A percentile compares a stretch with the other conserved stretches of the same genome.
These are phyloP conservation scores for Leccinum longicurvipes DNA, from an alignment of 768 basidiomycete species.

Conservation along the genomic window DNA sequence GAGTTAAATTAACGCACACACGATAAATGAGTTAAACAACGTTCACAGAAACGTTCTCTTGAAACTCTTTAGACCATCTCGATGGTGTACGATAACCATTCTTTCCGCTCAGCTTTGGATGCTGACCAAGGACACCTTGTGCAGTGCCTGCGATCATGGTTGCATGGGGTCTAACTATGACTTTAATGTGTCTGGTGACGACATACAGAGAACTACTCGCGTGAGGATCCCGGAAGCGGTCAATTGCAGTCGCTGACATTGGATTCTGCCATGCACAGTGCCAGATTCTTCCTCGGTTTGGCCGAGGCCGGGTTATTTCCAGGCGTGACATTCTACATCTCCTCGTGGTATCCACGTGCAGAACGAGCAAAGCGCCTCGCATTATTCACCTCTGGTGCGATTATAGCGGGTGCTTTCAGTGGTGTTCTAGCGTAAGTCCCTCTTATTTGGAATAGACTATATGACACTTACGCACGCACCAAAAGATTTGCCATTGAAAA, in stretches of 20 bases:
- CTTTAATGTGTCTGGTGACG: slow-evolving; percentile 37
- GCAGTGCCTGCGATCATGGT: slow-evolving; percentile 39
- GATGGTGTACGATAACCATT: slow-evolving; percentile 27
- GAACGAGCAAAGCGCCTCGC: slow-evolving; percentile 56
- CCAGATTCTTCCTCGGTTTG: slow-evolving; percentile 43
- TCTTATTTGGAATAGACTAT: not conserved
- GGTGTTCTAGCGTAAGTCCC: slow-evolving; percentile 44
- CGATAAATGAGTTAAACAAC: not conserved
- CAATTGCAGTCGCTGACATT: not conserved
- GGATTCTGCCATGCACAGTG: slow-evolving; percentile 16
- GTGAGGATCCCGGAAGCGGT: slow-evolving; percentile 19
- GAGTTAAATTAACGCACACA: slow-evolving; percentile 8
- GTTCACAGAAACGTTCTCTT: slow-evolving; percentile 34
- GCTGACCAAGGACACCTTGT: slow-evolving; percentile 6
- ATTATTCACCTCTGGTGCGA: slow-evolving; percentile 57
- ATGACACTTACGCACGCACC: not conserved
- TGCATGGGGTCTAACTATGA: slow-evolving; percentile 37
- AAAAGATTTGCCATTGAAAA: slow-evolving; percentile 33
- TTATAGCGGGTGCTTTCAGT: slow-evolving; percentile 46
- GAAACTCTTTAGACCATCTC: slow-evolving; percentile 32
- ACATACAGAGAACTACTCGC: slow-evolving; percentile 25
- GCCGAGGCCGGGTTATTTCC: slow-evolving; percentile 45
- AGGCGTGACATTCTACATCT: slow-evolving; percentile 41
- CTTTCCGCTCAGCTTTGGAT: not conserved
- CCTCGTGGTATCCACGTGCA: slow-evolving; percentile 55